A percentile compares a stretch with the other conserved stretches of the same genome.
These are phyloP conservation scores for Phytophthora quininea DNA, from an alignment of 352 stramenopile genomes.

Conservation along the genomic window DNA sequence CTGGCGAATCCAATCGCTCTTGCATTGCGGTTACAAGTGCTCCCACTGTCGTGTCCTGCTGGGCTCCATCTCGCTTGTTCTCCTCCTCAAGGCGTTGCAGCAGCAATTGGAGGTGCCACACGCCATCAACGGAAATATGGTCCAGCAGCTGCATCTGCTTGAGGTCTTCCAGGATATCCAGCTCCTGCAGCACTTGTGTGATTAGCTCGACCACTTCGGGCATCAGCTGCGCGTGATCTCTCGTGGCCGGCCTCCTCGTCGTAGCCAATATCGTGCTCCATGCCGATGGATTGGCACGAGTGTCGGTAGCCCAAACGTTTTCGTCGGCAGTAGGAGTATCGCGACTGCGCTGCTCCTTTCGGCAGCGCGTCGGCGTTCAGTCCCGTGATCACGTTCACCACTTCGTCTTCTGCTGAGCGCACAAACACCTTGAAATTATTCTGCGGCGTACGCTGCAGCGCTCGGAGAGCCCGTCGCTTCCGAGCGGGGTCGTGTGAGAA, in stretches of 20 bases:
- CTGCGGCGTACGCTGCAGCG: conserved; percentile 81
- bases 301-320: conserved; percentile 81
- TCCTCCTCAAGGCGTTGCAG: conserved; percentile 47
- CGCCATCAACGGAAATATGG: conserved; percentile 79
- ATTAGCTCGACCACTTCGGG: conserved; percentile 78
- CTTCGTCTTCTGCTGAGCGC: conserved; percentile 75
- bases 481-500: conserved; percentile 71
- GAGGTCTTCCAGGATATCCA: conserved; percentile 80
- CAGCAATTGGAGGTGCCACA: conserved; percentile 71
- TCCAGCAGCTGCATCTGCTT: conserved; percentile 87
- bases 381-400: conserved; percentile 81
- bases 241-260: conserved; percentile 45
- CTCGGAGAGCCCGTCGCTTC: conserved; percentile 64
- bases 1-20: conserved; percentile 13
- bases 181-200: conserved; percentile 70
- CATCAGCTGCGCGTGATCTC: conserved; percentile 43
- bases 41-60: conserved; percentile 27
- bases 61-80: conserved; percentile 6
- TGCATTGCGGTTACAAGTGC: conserved; percentile 38
- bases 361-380: conserved; percentile 70
- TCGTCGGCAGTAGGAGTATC: conserved; percentile 71
- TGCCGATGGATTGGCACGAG: conserved; percentile 75
- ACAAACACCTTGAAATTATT: conserved; percentile 93
- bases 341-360: conserved; percentile 66
- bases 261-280: conserved; percentile 48